Base-by-base conservation (phyloP, 495 filamentous ascomycete genomes). In the Bathelium albidoporum region DNA sequence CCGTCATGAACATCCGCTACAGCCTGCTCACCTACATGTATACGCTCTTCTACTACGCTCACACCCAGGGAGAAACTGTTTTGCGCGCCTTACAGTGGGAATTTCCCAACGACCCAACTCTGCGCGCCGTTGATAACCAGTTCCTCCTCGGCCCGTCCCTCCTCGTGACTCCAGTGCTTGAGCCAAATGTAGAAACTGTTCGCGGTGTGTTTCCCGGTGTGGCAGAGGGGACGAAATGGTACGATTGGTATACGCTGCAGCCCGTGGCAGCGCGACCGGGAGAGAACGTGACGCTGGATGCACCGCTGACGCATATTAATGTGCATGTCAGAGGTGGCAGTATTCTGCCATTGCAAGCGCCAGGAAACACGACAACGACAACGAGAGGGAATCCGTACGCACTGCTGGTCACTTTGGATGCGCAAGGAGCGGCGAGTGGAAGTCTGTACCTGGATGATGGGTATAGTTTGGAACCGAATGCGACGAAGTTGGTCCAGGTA, bases 71-170 rank as follows among this genome's bases (percentile, higher is more conserved):
- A 4, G 79, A 76, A 20, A 91, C 90, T 0, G 88, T 92, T 22
- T 88, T 95, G 85, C 83, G 89, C 2, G 89, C 90, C 1, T 76
- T 94, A 3, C 78, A 85, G 0, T 94, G 90, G 90, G 90, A 94
- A 68, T 94, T 92, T 67, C 87, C 89, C 0, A 77, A 86, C 45
- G 90, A 95, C 60, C 86, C 87, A 0, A 81, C 79, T 62, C 78
- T 94, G 11, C 86, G 85, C 5, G 76, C 71, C 18, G 82, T 83
- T 0, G 87, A 91, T 68, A 80, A 80, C 5, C 90, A 94, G 71
- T 95, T 95, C 75, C 73, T 95, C 55, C 82, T 95, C 32, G 90
- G 90, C 1, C 76, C 80, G 0, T 81, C 83, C 0, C 71, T 95
- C 59, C 75, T 95, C 72, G 81, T 95, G 32, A 82, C 84, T 0